Evolutionary conservation across 768 basidiomycete genomes (phyloP).

Genomic region (Boletus bicolor): DNA sequence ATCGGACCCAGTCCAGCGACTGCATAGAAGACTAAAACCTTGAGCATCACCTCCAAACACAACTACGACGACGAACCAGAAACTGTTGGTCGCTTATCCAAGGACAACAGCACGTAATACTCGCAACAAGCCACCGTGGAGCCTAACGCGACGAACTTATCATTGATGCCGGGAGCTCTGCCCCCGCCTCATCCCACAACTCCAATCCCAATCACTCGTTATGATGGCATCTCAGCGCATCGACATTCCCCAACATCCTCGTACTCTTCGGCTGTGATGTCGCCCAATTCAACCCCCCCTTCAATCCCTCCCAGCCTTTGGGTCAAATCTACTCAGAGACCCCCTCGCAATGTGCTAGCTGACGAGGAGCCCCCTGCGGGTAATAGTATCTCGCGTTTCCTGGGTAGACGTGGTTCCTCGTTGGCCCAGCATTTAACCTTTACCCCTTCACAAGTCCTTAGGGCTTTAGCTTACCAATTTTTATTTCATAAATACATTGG

Average conservation of each 20-base stretch:
- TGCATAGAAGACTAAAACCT: neutral
- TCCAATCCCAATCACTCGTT: slow-evolving; percentile 7
- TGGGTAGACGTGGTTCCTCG: slow-evolving; percentile 13
- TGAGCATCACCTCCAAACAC: slow-evolving; percentile 5
- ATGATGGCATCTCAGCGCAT: neutral
- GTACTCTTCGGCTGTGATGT: neutral
- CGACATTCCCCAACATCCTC: slow-evolving; percentile 1
- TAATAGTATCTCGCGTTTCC: slow-evolving; percentile 22
- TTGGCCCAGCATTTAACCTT: slow-evolving; percentile 2
- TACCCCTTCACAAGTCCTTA: neutral
- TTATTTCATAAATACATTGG: neutral
- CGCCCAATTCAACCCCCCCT: slow-evolving; percentile 3
- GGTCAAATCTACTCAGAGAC: slow-evolving; percentile 20
- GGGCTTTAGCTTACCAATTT: neutral
- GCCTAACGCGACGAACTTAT: neutral
- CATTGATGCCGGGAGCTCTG: neutral
- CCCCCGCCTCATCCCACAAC: neutral
- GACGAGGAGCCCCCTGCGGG: slow-evolving; percentile 14
- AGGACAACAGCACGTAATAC: slow-evolving; percentile 4
- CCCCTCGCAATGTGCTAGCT: slow-evolving; percentile 4
- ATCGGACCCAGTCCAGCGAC: slow-evolving; percentile 4
- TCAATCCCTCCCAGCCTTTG: slow-evolving; percentile 20
- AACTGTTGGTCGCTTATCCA: neutral
- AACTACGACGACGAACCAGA: slow-evolving; percentile 7
- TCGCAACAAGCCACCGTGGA: neutral